phyloP scores from a whole-genome alignment of 805 yeast species.

The Jamesozyma lodderae region DNA sequence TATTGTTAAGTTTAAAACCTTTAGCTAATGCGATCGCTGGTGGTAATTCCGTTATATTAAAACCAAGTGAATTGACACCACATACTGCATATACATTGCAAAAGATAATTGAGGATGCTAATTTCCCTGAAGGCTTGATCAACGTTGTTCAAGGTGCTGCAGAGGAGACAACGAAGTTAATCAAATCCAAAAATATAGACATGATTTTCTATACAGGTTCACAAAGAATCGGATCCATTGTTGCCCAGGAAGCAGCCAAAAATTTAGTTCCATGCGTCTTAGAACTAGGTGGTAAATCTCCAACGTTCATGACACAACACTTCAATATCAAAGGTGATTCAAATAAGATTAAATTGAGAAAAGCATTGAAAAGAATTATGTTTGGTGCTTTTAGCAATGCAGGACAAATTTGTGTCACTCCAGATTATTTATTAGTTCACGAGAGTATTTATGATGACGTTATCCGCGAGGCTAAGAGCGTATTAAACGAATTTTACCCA shows the following conservation, averaged over 20 bases:
- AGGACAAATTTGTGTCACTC: conserved; percentile 89
- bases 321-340: conserved; percentile 34
- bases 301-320: conserved; percentile 56
- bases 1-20: conserved; percentile 53
- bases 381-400: conserved; percentile 76
- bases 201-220: conserved; percentile 85
- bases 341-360: conserved; percentile 21
- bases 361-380: conserved; percentile 51
- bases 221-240: conserved; percentile 61
- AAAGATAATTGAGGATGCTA: conserved; percentile 40
- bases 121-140: conserved; percentile 46
- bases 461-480: conserved; percentile 32
- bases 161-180: conserved; percentile 48
- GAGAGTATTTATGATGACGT: conserved; percentile 46
- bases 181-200: conserved; percentile 56
- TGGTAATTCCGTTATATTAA: conserved; percentile 72
- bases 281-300: conserved; percentile 92
- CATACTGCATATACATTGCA: conserved; percentile 48
- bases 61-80: conserved; percentile 70
- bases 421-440: conserved; percentile 74
- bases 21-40: conserved; percentile 74
- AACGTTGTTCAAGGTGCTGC: conserved; percentile 66
- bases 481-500: conserved; percentile 40
- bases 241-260: conserved; percentile 78
- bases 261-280: conserved; percentile 69